Conservation (phyloP, 2,329 filamentous ascomycete genomes). For the Verticillium tricorpus region DNA sequence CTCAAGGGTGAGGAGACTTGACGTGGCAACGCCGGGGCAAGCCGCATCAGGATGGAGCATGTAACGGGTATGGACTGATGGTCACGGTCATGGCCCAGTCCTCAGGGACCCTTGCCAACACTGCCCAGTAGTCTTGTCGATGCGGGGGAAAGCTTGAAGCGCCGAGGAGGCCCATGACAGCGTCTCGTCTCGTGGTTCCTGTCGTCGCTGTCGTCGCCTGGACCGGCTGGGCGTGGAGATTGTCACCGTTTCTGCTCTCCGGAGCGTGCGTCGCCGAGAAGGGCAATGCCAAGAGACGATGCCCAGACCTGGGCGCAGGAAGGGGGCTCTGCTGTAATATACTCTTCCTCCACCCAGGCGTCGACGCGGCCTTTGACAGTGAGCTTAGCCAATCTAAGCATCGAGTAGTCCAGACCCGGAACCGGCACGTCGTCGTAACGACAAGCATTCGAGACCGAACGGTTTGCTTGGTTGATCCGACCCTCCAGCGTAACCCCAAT, state of each 20-base stretch:
- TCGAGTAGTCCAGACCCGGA: not conserved
- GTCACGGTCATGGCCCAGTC: not conserved
- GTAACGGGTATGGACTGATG: not conserved
- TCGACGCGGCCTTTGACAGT: not conserved
- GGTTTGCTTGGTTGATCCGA: not conserved
- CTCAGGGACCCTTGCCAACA: not conserved
- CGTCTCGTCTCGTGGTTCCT: not conserved
- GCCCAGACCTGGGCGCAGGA: constrained; percentile 1
- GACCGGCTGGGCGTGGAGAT: not conserved
- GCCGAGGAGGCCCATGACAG: not conserved
- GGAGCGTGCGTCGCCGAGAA: constrained; percentile 2
- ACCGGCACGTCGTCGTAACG: not conserved
- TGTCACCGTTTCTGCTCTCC: not conserved
- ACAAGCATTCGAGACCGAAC: not conserved
- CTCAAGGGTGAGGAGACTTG: not conserved
- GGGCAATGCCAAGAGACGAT: not conserved
- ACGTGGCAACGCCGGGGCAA: not conserved
- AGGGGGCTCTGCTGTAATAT: not conserved
- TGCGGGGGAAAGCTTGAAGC: not conserved
- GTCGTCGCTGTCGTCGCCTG: not conserved
- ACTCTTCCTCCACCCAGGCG: not conserved
- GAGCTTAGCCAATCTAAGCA: constrained; percentile 1
- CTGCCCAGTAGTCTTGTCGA: not conserved
- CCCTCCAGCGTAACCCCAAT: not conserved
- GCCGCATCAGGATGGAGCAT: not conserved